Evolutionary conservation across 306 rosid genomes (phyloP), one percentile per base, ranked within the genome.

Genomic region (Castanea sativa): DNA sequence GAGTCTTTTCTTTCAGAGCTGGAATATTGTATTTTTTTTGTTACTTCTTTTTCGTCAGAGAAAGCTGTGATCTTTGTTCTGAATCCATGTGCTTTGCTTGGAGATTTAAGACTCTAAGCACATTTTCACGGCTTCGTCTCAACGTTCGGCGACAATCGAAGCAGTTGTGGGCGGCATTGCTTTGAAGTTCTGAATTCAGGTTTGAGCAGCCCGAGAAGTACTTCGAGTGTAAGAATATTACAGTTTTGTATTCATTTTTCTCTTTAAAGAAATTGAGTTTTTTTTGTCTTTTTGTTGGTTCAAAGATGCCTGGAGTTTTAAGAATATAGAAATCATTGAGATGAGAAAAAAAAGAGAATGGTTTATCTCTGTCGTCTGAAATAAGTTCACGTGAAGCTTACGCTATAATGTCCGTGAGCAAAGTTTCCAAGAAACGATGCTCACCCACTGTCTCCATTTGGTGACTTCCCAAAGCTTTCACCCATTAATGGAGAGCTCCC

Each of bases 311-410:
- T 58, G 87, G 80, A 79, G 84, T 13, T 78, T 64, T 53, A 56
- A 45, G 45, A 49, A 69, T 74, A 77, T 74, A 65, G 58, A 82
- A 77, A 73, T 80, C 85, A 79, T 74, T 51, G 90, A 80, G 82
- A 84, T 52, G 49, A 57, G 80, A 69, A 72, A 80, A 70, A 78
- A 69, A 7, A 68, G 78, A 73, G 51, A 78, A 76, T 53, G 71
- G 72, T 53, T 58, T 73, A 21, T 33, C 67, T 76, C 57, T 79
- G 49, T 83, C 29, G 80, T 71, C 91, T 85, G 87, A 67, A 73
- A 30, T 72, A 71, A 78, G 76, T 76, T 86, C 91, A 88, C 91
- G 88, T 86, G 89, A 86, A 83, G 86, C 64, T 41, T 78, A 72
- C 58, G 75, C 79, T 76, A 58, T 45, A 58, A 73, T 85, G 87